Evolutionary conservation across 129 eudicot genomes (phyloP).

Genomic region (Ambrosia artemisiifolia): DNA sequence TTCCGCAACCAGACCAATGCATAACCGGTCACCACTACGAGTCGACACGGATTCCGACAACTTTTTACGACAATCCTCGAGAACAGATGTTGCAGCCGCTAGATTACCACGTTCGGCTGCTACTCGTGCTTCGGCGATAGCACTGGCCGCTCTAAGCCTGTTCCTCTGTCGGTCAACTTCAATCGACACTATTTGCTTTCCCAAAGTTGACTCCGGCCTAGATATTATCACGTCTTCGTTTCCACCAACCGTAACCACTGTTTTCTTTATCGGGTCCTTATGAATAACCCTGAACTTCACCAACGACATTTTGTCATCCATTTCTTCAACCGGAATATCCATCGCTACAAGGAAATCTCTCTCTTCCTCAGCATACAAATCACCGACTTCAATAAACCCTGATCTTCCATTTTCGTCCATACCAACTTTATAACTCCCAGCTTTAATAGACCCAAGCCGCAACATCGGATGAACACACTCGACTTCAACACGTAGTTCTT

Average conservation of each 20-base stretch:
- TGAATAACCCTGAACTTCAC: conserved; percentile 47
- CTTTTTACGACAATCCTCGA: conserved; percentile 45
- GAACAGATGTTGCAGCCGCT: conserved; percentile 43
- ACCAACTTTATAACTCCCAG: conserved; percentile 60
- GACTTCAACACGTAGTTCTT: conserved; percentile 59
- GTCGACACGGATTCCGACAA: conserved; percentile 49
- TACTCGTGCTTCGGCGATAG: conserved; percentile 60
- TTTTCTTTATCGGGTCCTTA: conserved; percentile 52
- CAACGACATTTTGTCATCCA: conserved; percentile 37
- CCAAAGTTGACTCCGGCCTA: conserved; percentile 51
- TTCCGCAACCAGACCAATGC: conserved; percentile 62
- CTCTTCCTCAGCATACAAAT: conserved; percentile 89
- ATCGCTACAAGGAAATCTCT: conserved; percentile 58
- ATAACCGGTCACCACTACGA: conserved; percentile 49
- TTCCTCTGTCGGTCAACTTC: conserved; percentile 80
- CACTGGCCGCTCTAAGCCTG: conserved; percentile 61
- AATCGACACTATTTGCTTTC: conserved; percentile 31
- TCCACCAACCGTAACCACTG: conserved; percentile 25
- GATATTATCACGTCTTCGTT: conserved; percentile 39
- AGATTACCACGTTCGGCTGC: conserved; percentile 74
- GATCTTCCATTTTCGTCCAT: conserved; percentile 33
- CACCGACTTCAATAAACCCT: conserved; percentile 66
- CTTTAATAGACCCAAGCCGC: conserved; percentile 50
- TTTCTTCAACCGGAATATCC: conserved; percentile 46
- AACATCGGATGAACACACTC: conserved; percentile 56